These are phyloP conservation scores for Leptographium wingfieldii DNA, from an alignment of 2,329 filamentous ascomycete species.

Conservation along the genomic window DNA sequence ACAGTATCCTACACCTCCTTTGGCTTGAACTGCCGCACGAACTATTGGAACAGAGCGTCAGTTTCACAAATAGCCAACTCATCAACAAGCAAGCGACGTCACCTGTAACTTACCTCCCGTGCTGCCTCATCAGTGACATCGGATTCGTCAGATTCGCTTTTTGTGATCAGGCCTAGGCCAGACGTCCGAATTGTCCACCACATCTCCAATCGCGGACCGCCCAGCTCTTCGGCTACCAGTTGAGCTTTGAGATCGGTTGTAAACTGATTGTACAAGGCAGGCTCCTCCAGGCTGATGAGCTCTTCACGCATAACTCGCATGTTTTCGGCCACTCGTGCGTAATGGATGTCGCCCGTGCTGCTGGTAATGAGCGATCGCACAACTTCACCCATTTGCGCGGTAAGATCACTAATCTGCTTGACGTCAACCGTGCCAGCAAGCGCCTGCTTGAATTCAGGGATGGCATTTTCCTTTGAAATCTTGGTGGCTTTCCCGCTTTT, in stretches of 20 bases:
- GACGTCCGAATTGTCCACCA: slow-evolving; percentile 62
- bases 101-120: slow-evolving; percentile 32
- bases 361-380: slow-evolving; percentile 55
- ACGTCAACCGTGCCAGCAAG: slow-evolving; percentile 49
- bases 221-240: slow-evolving; percentile 55
- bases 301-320: slow-evolving; percentile 68
- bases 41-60: background rate
- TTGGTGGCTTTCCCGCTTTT: slow-evolving; percentile 17
- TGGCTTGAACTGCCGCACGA: background rate
- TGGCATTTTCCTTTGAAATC: slow-evolving; percentile 55
- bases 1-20: background rate
- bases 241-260: slow-evolving; percentile 58
- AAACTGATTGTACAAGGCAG: slow-evolving; percentile 64
- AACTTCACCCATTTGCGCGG: slow-evolving; percentile 62
- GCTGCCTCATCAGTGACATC: slow-evolving; percentile 59
- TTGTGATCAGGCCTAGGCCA: slow-evolving; percentile 61
- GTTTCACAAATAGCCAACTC: background rate
- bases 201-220: slow-evolving; percentile 68
- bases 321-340: slow-evolving; percentile 62
- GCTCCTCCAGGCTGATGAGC: slow-evolving; percentile 62
- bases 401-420: slow-evolving; percentile 50
- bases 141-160: slow-evolving; percentile 47
- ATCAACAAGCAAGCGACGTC: background rate
- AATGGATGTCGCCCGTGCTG: slow-evolving; percentile 64
- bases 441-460: slow-evolving; percentile 82